phyloP scores from a whole-genome alignment of 1,284 basidiomycete genomes.

The Neonothopanus nambi region DNA sequence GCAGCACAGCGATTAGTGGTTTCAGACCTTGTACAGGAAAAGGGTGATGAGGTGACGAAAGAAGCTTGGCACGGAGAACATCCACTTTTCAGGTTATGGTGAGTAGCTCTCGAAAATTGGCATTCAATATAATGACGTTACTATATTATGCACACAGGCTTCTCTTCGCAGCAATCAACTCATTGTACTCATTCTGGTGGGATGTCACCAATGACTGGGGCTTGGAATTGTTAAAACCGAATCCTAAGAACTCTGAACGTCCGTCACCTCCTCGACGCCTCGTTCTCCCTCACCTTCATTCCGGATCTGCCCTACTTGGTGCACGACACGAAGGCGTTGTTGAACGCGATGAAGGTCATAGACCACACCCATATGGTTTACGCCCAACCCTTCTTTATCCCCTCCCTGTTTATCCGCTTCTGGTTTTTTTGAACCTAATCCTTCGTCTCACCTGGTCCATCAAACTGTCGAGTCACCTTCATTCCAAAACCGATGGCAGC shows the following conservation, averaged over 20 bases:
- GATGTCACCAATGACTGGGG: conserved; percentile 99
- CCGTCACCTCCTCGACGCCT: conserved; percentile 40
- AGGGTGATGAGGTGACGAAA: conserved; percentile 43
- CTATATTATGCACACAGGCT: conserved; percentile 58
- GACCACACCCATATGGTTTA: conserved; percentile 66
- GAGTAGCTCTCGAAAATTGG: conserved; percentile 23
- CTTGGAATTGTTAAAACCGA: conserved; percentile 67
- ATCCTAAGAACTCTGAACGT: conserved; percentile 21
- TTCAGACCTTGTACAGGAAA: conserved; percentile 51
- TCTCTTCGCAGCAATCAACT: conserved; percentile 84
- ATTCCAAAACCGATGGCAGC: conserved; percentile 82
- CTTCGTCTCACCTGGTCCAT: conserved; percentile 95
- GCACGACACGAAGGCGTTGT: conserved; percentile 8
- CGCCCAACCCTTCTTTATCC: conserved; percentile 75
- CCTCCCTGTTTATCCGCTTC: conserved; percentile 83
- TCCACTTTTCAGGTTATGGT: conserved; percentile 84
- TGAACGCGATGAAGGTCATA: conserved; percentile 19
- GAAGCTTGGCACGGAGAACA: conserved; percentile 77
- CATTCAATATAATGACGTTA: conserved; percentile 7
- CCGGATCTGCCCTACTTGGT: conserved; percentile 29
- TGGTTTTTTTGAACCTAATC: conserved; percentile 83
- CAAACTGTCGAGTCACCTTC: conserved; percentile 88
- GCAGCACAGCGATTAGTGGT: conserved; percentile 79
- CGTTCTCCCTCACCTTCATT: conserved; percentile 48
- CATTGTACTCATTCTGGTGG: conserved; percentile 98